Evolutionary conservation across 257 asterid genomes (phyloP).

Genomic region (Hygrophila difformis): DNA sequence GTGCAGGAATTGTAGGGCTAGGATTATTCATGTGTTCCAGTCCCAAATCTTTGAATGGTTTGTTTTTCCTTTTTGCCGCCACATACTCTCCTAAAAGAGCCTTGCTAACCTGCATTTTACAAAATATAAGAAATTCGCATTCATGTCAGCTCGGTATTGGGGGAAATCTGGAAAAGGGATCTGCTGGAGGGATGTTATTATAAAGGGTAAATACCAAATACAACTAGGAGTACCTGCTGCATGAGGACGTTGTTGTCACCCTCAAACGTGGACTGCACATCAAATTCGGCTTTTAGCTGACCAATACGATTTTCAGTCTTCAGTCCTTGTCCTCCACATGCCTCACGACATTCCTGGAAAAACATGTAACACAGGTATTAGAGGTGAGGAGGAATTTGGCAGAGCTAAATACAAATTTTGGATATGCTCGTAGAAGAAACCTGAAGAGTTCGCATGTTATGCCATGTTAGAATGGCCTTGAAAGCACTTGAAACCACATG

Average conservation of each 20-base stretch:
- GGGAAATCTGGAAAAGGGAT: neutral
- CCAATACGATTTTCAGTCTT: constrained; percentile 93
- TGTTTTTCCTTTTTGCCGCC: constrained; percentile 47
- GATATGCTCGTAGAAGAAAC: constrained; percentile 22
- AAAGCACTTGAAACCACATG: constrained; percentile 93
- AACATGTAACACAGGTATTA: constrained; percentile 13
- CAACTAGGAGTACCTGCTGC: constrained; percentile 66
- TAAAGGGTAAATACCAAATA: neutral
- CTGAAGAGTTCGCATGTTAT: constrained; percentile 96
- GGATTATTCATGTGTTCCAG: constrained; percentile 85
- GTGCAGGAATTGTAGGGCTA: constrained; percentile 53
- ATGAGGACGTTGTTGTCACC: constrained; percentile 96
- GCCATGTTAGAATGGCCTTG: constrained; percentile 88
- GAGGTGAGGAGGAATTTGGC: constrained; percentile 15
- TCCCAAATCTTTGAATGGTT: constrained; percentile 78
- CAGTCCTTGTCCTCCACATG: constrained; percentile 96
- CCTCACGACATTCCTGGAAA: constrained; percentile 92
- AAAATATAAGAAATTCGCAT: neutral
- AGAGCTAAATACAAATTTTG: neutral
- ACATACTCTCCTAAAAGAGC: constrained; percentile 70
- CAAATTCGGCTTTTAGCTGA: constrained; percentile 83
- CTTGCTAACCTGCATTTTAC: constrained; percentile 70
- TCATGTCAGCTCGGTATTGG: no score
- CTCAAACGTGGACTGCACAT: constrained; percentile 95
- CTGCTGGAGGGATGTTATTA: neutral